Evolutionary conservation across 306 rosid species (phyloP).

Genomic region (Begonia peltatifolia): DNA sequence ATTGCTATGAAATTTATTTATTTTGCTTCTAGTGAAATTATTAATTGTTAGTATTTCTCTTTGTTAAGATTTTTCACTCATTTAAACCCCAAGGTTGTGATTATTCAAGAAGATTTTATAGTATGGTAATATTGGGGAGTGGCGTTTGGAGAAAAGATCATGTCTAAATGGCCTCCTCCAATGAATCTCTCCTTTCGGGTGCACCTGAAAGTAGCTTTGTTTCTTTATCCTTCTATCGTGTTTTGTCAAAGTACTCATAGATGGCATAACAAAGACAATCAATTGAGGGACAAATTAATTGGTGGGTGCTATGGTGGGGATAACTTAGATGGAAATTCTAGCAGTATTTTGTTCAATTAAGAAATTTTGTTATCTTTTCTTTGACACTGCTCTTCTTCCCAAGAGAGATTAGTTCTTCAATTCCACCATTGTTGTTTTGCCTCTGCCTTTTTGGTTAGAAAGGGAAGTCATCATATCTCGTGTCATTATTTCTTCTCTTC

Average conservation of each 20-base stretch:
- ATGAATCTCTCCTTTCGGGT: conserved; percentile 21
- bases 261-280: too few relatives aligned
- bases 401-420: conserved; percentile 28
- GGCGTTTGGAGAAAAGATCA: conserved; percentile 90
- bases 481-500: too few relatives aligned
- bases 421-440: conserved; percentile 16
- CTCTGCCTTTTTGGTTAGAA: conserved; percentile 16
- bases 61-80: too few relatives aligned
- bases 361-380: conserved; percentile 51
- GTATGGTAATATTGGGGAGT: conserved; percentile 75
- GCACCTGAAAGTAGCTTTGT: conserved; percentile 1
- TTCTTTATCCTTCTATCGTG: too few relatives aligned
- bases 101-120: conserved; percentile 51
- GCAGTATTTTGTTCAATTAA: conserved; percentile 22
- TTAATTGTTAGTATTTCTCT: too few relatives aligned
- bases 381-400: conserved; percentile 47
- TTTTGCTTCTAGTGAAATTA: too few relatives aligned
- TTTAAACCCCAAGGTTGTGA: background rate
- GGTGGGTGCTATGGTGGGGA: too few relatives aligned
- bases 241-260: too few relatives aligned
- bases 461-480: conserved; percentile 15
- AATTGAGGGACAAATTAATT: too few relatives aligned
- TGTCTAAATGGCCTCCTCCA: conserved; percentile 65
- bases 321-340: too few relatives aligned
- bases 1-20: too few relatives aligned